Evolutionary conservation across 306 rosid species (phyloP).

Genomic region (Acacia crassicarpa): DNA sequence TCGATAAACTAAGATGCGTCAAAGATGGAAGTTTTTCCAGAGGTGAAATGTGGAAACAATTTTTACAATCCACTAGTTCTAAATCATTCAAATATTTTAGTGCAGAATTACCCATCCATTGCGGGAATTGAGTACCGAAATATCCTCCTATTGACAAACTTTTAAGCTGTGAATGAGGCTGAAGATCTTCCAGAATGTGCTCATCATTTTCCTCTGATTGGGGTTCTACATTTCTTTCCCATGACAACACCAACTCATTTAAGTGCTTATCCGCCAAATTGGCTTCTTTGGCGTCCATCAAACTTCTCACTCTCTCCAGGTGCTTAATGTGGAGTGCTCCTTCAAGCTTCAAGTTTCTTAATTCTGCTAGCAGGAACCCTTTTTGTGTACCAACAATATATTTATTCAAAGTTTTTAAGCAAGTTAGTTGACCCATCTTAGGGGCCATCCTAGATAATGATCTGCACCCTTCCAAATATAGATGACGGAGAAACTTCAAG

Average conservation of each 20-base stretch:
- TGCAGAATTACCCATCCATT: slow-evolving; percentile 18
- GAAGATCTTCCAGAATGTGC: slow-evolving; percentile 30
- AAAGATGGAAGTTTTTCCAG: neutral
- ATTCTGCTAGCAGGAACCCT: slow-evolving; percentile 24
- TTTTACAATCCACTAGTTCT: neutral
- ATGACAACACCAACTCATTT: neutral
- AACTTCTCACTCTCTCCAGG: slow-evolving; percentile 18
- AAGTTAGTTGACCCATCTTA: slow-evolving; percentile 4
- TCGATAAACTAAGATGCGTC: neutral
- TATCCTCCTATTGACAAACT: neutral
- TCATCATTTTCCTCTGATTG: slow-evolving; percentile 8
- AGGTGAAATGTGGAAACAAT: neutral
- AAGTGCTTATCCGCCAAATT: slow-evolving; percentile 24
- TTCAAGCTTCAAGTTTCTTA: slow-evolving; percentile 1
- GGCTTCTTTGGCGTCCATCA: slow-evolving; percentile 4
- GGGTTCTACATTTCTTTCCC: slow-evolving; percentile 12
- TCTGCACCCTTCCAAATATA: neutral
- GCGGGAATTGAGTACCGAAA: neutral
- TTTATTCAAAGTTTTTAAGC: neutral
- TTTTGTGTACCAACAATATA: slow-evolving; percentile 12
- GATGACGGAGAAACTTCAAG: slow-evolving; percentile 15
- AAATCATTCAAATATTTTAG: neutral
- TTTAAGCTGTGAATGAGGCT: slow-evolving; percentile 11
- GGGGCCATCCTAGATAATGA: slow-evolving; percentile 5
- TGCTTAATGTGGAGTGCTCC: slow-evolving; percentile 25